phyloP scores from a whole-genome alignment of 441 rosid species.

The Erodium trifolium region DNA sequence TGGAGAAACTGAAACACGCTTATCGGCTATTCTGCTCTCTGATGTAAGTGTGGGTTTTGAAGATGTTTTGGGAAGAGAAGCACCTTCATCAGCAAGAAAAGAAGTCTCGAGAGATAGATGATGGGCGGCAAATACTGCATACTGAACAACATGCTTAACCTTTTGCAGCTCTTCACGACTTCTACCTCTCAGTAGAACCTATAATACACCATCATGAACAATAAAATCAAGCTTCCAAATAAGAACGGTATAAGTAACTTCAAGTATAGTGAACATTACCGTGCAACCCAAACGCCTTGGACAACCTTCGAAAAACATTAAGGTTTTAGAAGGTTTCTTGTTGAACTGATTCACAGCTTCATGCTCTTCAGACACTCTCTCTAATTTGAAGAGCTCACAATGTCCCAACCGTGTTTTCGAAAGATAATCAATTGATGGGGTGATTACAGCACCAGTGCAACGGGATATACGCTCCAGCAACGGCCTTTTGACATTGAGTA shows the following conservation, averaged over 20 bases:
- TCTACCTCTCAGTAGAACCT: slow-evolving; percentile 92
- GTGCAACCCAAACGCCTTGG: slow-evolving; percentile 96
- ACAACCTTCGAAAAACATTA: slow-evolving; percentile 94
- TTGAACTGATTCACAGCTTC: slow-evolving; percentile 73
- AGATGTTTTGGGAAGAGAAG: slow-evolving; percentile 73
- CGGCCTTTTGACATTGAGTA: slow-evolving; percentile 82
- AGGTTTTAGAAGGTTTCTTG: slow-evolving; percentile 68
- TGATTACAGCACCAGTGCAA: slow-evolving; percentile 89
- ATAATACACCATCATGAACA: slow-evolving; percentile 23
- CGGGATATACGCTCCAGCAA: slow-evolving; percentile 87
- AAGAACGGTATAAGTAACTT: not conserved
- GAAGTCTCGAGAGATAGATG: slow-evolving; percentile 92
- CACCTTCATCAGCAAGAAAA: slow-evolving; percentile 97
- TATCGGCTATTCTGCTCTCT: slow-evolving; percentile 39
- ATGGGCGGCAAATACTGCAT: slow-evolving; percentile 97
- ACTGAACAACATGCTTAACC: slow-evolving; percentile 90
- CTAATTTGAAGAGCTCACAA: slow-evolving; percentile 83
- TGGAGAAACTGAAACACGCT: slow-evolving; percentile 17
- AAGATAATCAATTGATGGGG: slow-evolving; percentile 86
- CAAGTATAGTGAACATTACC: slow-evolving; percentile 46
- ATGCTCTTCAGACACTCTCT: slow-evolving; percentile 70
- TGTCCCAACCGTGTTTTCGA: slow-evolving; percentile 73
- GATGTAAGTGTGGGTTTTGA: slow-evolving; percentile 66
- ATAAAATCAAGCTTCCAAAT: slow-evolving; percentile 5
- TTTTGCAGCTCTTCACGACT: slow-evolving; percentile 76